Evolutionary conservation across 805 yeast genomes (phyloP).

Genomic region (Saccharomycopsis sp.): DNA sequence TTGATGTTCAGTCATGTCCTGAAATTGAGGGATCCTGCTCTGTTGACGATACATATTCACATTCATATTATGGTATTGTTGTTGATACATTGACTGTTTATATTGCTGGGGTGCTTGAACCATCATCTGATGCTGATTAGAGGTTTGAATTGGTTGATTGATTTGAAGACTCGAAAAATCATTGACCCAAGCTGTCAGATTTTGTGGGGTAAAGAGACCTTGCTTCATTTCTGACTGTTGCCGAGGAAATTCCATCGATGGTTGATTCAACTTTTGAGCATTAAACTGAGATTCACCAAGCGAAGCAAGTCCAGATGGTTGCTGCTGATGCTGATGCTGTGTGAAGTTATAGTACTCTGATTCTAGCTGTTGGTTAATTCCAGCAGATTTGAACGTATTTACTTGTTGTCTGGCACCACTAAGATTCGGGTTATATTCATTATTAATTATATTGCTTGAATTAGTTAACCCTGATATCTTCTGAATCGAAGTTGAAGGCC

Average conservation of each 20-base stretch:
- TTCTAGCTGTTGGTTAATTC: slow-evolving; percentile 4
- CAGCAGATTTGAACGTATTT: neutral
- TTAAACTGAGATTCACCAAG: no score
- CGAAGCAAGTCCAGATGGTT: neutral
- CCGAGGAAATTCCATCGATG: no score
- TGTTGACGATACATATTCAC: neutral
- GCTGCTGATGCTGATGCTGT: slow-evolving; percentile 7
- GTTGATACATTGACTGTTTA: neutral
- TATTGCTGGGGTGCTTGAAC: neutral
- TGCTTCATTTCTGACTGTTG: no score
- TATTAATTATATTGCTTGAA: neutral
- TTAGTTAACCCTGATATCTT: slow-evolving; percentile 13
- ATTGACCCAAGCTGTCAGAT: slow-evolving; percentile 10
- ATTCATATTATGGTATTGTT: neutral
- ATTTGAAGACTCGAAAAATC: slow-evolving; percentile 1
- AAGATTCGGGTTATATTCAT: neutral
- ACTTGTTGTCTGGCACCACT: neutral
- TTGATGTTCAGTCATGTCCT: slow-evolving; percentile 14
- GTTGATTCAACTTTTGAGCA: neutral
- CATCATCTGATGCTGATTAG: neutral
- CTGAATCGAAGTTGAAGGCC: slow-evolving; percentile 14
- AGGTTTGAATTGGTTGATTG: no score
- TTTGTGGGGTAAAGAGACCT: no score
- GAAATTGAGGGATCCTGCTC: slow-evolving; percentile 5
- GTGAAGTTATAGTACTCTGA: slow-evolving; percentile 9